Evolutionary conservation across 1,139 yeast genomes (phyloP).

Genomic region (Hemisphaericaspora xylofermentans): DNA sequence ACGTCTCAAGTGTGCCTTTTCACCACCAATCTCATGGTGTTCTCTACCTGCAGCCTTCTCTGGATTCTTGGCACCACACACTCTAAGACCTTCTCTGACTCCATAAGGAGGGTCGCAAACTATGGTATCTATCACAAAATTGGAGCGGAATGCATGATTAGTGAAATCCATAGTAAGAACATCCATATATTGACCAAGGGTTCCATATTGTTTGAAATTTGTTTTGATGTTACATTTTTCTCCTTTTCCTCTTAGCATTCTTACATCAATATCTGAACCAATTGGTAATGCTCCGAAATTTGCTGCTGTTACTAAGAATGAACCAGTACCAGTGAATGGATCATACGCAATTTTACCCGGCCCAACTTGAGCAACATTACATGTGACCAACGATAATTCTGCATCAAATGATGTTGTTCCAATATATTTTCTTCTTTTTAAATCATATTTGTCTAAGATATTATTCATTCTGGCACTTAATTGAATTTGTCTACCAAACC

Average conservation of each 20-base stretch:
- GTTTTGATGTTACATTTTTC: conserved; percentile 48
- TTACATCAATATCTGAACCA: conserved; percentile 90
- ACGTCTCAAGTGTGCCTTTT: conserved; percentile 69
- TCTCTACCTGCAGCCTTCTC: conserved; percentile 63
- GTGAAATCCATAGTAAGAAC: conserved; percentile 93
- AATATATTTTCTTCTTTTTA: conserved; percentile 79
- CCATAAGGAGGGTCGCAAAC: conserved; percentile 99
- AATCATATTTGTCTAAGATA: conserved; percentile 73
- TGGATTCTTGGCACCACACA: conserved; percentile 78
- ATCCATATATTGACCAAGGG: conserved; percentile 62
- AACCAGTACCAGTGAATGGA: conserved; percentile 97
- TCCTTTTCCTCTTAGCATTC: conserved; percentile 76
- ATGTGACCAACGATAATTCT: conserved; percentile 75
- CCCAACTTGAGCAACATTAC: conserved; percentile 78
- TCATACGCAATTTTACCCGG: conserved; percentile 75
- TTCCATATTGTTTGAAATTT: conserved; percentile 76
- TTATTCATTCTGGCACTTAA: conserved; percentile 61
- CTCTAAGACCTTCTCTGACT: conserved; percentile 91
- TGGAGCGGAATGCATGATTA: conserved; percentile 71
- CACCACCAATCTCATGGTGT: conserved; percentile 69
- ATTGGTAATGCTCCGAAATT: conserved; percentile 77
- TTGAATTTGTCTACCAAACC: conserved; percentile 76
- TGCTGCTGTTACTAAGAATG: conserved; percentile 87
- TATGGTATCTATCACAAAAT: conserved; percentile 70
- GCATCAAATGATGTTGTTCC: conserved; percentile 98